phyloP scores from a whole-genome alignment of 2,329 filamentous ascomycete species.

The Arthrinium phaeospermum region DNA sequence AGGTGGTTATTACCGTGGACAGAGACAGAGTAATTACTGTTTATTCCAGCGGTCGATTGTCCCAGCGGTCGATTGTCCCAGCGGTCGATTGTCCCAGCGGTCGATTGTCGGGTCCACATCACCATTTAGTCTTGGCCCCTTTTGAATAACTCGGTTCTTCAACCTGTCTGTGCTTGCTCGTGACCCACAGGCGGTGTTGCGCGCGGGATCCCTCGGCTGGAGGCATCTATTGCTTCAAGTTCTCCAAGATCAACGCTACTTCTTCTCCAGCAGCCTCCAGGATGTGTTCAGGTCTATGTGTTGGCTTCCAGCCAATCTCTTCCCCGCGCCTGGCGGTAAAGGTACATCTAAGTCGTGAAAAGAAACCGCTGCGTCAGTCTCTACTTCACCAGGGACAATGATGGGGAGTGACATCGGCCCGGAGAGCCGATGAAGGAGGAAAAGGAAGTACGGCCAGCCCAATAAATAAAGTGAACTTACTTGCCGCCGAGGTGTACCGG shows the following conservation, averaged over 20 bases:
- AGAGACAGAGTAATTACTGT: too few species aligned
- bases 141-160: too few species aligned
- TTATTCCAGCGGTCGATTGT: too few species aligned
- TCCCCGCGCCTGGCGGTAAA: constrained; percentile 48
- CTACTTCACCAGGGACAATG: background rate
- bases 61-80: too few species aligned
- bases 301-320: constrained; percentile 52
- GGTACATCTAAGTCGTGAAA: constrained; percentile 42
- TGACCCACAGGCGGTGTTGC: too few species aligned
- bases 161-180: too few species aligned
- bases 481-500: constrained; percentile 47
- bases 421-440: background rate
- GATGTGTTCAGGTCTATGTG: constrained; percentile 50
- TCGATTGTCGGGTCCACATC: too few species aligned
- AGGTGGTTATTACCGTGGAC: too few species aligned
- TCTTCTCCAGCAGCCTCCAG: constrained; percentile 52
- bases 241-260: constrained; percentile 48
- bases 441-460: background rate
- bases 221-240: constrained; percentile 25
- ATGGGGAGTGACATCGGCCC: background rate
- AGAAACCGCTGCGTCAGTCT: background rate
- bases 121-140: too few species aligned
- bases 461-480: constrained; percentile 36
- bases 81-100: too few species aligned
- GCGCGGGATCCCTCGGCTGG: too few species aligned